Evolutionary conservation across 768 basidiomycete genomes (phyloP).

Genomic region (Leccinum rimulosum): DNA sequence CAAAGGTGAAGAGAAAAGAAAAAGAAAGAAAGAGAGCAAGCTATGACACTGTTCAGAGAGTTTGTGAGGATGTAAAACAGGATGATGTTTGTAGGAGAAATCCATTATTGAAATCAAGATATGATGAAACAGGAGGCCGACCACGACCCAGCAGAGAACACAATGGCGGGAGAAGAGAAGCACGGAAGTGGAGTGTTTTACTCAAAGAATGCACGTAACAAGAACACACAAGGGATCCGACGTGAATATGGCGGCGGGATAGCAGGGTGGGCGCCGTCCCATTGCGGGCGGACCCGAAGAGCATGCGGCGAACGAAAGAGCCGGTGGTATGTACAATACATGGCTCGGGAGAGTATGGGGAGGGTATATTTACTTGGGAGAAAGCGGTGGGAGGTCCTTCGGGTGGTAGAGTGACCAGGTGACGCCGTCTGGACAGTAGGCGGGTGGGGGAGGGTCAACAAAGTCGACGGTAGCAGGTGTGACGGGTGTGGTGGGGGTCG

Average conservation of each 20-base stretch:
- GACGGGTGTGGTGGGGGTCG: slow-evolving; percentile 16
- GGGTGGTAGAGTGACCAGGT: slow-evolving; percentile 5
- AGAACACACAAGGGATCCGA: background rate
- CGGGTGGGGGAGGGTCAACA: slow-evolving; percentile 29
- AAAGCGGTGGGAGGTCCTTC: background rate
- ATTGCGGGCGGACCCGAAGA: background rate
- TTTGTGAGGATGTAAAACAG: background rate
- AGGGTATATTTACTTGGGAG: background rate
- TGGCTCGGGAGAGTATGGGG: background rate
- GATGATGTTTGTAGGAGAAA: background rate
- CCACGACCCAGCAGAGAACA: background rate
- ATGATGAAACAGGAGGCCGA: background rate
- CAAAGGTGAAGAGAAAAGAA: background rate
- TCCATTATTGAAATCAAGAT: background rate
- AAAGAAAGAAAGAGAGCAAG: background rate
- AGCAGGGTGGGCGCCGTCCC: background rate
- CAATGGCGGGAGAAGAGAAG: background rate
- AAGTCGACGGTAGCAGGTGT: slow-evolving; percentile 5
- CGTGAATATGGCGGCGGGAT: background rate
- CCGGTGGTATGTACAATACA: slow-evolving; percentile 4
- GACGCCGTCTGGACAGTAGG: slow-evolving; percentile 18
- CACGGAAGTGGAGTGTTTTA: background rate
- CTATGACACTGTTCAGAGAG: background rate
- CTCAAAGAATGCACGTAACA: background rate
- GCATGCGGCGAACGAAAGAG: background rate